Percentiles rank a stretch among this genome's conserved stretches.
phyloP scores from a whole-genome alignment of 495 filamentous ascomycete species.

The Talaromyces stipitatus region DNA sequence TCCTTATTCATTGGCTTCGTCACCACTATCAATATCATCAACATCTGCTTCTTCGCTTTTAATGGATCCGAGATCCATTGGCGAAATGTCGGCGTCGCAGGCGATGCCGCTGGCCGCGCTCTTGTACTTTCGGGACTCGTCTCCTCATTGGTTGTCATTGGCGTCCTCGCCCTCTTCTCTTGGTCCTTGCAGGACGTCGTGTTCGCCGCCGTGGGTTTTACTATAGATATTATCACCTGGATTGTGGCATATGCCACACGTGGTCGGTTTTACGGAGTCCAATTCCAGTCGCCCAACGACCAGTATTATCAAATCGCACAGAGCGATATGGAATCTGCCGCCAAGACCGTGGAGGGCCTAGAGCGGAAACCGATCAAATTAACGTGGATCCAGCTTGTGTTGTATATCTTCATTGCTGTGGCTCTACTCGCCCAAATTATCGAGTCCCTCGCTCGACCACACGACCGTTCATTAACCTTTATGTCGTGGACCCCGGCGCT shows the following conservation, averaged over 20 bases:
- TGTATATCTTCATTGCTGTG: conserved; percentile 9
- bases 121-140: conserved; percentile 31
- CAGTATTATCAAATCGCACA: conserved; percentile 5
- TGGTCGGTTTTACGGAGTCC: not conserved
- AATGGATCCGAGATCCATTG: conserved; percentile 35
- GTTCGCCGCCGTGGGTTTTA: not conserved
- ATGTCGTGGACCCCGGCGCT: conserved; percentile 18
- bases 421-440: conserved; percentile 8
- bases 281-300: not conserved
- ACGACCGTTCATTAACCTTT: conserved; percentile 13
- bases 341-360: conserved; percentile 10
- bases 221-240: not conserved
- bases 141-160: conserved; percentile 26
- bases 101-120: conserved; percentile 28
- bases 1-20: not conserved
- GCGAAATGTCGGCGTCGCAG: conserved; percentile 24
- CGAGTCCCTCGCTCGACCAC: conserved; percentile 9
- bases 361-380: not conserved
- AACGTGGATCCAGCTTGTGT: conserved; percentile 11
- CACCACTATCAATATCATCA: conserved; percentile 11
- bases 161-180: conserved; percentile 14
- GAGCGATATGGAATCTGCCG: conserved; percentile 6
- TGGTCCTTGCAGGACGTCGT: conserved; percentile 6
- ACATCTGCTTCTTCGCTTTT: conserved; percentile 26
- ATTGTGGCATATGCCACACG: not conserved